A percentile compares a stretch with the other conserved stretches of the same genome.
These are phyloP conservation scores for Hypoxylon lienhwacheense DNA, from an alignment of 495 filamentous ascomycete genomes.

Conservation along the genomic window DNA sequence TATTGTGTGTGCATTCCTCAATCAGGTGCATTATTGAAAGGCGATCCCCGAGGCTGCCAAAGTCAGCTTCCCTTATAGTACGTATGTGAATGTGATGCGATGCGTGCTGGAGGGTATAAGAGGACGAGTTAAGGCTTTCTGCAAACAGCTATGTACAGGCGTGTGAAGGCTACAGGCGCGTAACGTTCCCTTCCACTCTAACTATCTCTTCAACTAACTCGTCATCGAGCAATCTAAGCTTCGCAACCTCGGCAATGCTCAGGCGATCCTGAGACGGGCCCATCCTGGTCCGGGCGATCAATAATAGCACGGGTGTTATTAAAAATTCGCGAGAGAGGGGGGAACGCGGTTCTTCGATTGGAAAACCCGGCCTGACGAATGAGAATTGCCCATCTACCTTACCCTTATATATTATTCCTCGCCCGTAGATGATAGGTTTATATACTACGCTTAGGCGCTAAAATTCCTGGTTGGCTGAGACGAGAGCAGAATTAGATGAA, in stretches of 20 bases:
- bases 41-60: background rate
- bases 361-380: too few relatives aligned
- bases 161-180: constrained; percentile 28
- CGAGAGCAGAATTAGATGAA: too few relatives aligned
- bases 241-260: constrained; percentile 9
- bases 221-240: constrained; percentile 28
- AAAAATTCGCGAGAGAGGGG: background rate
- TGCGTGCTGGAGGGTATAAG: constrained; percentile 4
- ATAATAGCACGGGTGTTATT: constrained; percentile 13
- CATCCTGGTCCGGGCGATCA: constrained; percentile 14
- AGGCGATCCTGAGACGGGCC: constrained; percentile 16
- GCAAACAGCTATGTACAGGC: background rate
- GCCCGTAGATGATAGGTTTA: too few relatives aligned
- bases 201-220: too few relatives aligned
- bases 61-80: constrained; percentile 8
- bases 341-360: too few relatives aligned
- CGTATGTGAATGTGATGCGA: background rate
- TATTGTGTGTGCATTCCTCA: too few relatives aligned
- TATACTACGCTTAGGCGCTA: too few relatives aligned
- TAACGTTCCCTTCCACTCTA: constrained; percentile 32
- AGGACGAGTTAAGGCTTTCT: background rate
- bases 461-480: too few relatives aligned
- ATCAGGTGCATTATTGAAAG: too few relatives aligned
- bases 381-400: too few relatives aligned
- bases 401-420: too few relatives aligned